Evolutionary conservation across 2,329 filamentous ascomycete genomes (phyloP), one percentile per base, ranked within the genome.

Genomic region (Botrytis medusae): DNA sequence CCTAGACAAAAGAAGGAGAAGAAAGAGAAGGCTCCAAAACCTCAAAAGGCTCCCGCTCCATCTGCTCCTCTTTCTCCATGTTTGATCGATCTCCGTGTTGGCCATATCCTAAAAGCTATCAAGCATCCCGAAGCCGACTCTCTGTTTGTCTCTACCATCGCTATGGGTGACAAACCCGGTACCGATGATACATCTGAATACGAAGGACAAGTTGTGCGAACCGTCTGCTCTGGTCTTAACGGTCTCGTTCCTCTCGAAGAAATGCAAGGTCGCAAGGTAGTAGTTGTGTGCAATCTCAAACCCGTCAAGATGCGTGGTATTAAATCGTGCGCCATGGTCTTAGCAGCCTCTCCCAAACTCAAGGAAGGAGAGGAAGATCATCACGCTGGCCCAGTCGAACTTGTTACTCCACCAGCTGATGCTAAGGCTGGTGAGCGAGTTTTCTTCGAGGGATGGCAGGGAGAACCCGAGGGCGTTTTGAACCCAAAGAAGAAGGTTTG

Each of bases 401-500:
- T 99, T 34, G 95, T 98, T 71, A 90, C 86, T 75, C 95, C 95
- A 0, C 96, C 96, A 1, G 88, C 87, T 29, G 93, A 89, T 59
- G 87, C 93, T 61, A 89, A 91, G 81, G 93, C 95, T 9, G 96
- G 96, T 74, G 94, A 97, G 81, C 87, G 93, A 22, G 93, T 98
- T 69, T 95, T 87, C 87, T 99, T 99, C 81, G 93, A 98, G 82
- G 96, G 96, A 65, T 99, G 93, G 91, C 88, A 93, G 83, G 95
- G 94, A 74, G 93, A 97, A 86, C 94, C 96, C 0, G 96, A 99
- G 87, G 92, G 91, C 75, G 90, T 95, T 69, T 88, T 99, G 73
- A 99, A 98, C 87, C 96, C 96, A 74, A 99, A 99, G 91, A 99
- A 98, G 91, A 98, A 98, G 91, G 86, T 98, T 75, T 98, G 95